Evolutionary conservation across 805 yeast species (phyloP).

Genomic region (Yamadazyma nakazawae): DNA sequence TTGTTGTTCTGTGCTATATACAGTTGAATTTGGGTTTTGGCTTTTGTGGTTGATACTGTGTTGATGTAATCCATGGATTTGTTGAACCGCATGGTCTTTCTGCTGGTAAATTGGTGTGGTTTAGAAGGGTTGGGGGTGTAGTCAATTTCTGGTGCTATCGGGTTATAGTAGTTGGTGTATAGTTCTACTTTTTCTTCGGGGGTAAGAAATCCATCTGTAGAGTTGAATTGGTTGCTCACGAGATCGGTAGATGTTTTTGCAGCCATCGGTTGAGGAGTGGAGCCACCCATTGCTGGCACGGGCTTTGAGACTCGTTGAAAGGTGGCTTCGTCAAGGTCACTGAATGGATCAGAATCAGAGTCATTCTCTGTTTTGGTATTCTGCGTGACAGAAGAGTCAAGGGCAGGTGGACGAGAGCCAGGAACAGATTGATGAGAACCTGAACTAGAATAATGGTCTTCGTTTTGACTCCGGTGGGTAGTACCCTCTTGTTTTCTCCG

Average conservation of each 20-base stretch:
- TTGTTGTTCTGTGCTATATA: background rate
- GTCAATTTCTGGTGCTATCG: slow-evolving; percentile 14
- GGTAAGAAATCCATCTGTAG: slow-evolving; percentile 39
- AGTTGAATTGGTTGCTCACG: slow-evolving; percentile 18
- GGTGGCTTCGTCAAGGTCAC: slow-evolving; percentile 1
- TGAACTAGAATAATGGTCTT: background rate
- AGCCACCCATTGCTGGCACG: background rate
- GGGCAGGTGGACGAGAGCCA: too few species aligned
- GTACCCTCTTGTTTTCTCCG: background rate
- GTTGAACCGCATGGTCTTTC: slow-evolving; percentile 7
- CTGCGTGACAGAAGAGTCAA: background rate
- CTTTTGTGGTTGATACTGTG: background rate
- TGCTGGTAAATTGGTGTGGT: background rate
- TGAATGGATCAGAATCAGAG: background rate
- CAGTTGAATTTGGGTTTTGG: background rate
- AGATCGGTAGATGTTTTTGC: slow-evolving; percentile 2
- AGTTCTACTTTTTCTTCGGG: slow-evolving; percentile 37
- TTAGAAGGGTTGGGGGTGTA: slow-evolving; percentile 17
- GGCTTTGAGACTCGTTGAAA: background rate
- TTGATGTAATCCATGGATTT: slow-evolving; percentile 3
- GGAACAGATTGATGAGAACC: background rate
- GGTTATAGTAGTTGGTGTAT: slow-evolving; percentile 36
- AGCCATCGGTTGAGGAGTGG: background rate
- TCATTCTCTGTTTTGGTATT: background rate
- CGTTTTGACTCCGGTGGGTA: background rate